Percentiles rank a stretch among this genome's conserved stretches.
Conservation (phyloP, 2,329 filamentous ascomycete genomes). For the Bipolaris oryzae region DNA sequence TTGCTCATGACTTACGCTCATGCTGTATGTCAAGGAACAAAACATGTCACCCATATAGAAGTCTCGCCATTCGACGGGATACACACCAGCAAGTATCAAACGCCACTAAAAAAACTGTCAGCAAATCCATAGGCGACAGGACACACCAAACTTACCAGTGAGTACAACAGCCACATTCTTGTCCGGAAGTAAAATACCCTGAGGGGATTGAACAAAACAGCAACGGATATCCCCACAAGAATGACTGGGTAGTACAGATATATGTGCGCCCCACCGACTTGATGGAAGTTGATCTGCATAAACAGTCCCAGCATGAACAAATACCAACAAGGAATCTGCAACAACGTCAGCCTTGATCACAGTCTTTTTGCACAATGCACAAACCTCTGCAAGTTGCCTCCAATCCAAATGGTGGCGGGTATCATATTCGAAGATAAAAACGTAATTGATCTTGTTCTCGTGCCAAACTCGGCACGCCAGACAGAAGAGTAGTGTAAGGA, state of each 20-base stretch:
- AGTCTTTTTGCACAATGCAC: conserved; percentile 8
- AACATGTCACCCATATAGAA: conserved; percentile 99
- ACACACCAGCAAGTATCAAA: conserved; percentile 80
- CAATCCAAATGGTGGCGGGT: conserved; percentile 84
- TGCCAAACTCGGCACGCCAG: conserved; percentile 85
- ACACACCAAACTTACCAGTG: conserved; percentile 67
- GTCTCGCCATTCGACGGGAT: conserved; percentile 94
- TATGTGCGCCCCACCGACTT: conserved; percentile 67
- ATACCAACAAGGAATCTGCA: conserved; percentile 79
- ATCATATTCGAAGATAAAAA: conserved; percentile 97
- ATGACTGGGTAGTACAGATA: conserved; percentile 88
- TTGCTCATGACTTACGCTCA: conserved; percentile 67
- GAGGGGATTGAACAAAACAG: conserved; percentile 76
- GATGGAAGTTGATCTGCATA: conserved; percentile 87
- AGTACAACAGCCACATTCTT: conserved; percentile 85
- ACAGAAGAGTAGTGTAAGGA: conserved; percentile 83
- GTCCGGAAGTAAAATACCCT: conserved; percentile 76
- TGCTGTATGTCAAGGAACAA: conserved; percentile 90
- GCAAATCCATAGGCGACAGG: background rate
- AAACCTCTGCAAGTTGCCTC: conserved; percentile 78
- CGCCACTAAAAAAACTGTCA: conserved; percentile 69
- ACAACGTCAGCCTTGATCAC: conserved; percentile 11
- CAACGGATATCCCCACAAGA: conserved; percentile 70
- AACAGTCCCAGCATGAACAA: conserved; percentile 76
- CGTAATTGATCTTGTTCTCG: conserved; percentile 87